Base-by-base conservation (phyloP, 2,329 filamentous ascomycete species). In the Arthrobotrys entomopaga region DNA sequence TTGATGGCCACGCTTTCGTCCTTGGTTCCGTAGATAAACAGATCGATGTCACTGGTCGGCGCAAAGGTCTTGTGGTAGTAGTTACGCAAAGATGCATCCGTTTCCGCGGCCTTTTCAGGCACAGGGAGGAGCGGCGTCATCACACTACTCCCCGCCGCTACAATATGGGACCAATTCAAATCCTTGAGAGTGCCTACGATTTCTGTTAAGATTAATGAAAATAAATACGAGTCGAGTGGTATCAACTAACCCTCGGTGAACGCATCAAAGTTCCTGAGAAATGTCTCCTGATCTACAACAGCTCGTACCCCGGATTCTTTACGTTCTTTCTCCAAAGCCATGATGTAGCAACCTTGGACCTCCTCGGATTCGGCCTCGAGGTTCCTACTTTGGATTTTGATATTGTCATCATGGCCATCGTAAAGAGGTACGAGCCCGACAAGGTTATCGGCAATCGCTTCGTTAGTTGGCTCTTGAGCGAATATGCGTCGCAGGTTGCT, bases 1-100 rank as follows among this genome's bases (percentile, higher is more conserved):
- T 92, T 88, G n/a, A 93, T 83, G 0, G 91, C 92, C 79, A 93
- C 84, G 54, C 92, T 87, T 78, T 95, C 91, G 26, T 77, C 75
- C 13, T 67, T 50, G 75, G 96, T 84, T 0, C 89, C 92, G 78
- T 95, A 94, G 26, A 96, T 82, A 80, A 96, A 96, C 1, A 96
- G 84, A 80, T 96, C 92, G 10, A 96, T 90, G 80, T 96, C 92
- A 2, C 91, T 94, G 0, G 92, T 91, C 0, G 92, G 92, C 5
- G 90, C 91, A 76, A 94, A 87, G 72, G 88, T 87, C 79, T 93
- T 87, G 79, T 96, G 92, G 77, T 94, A 96, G 80, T 92, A 96
- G 82, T 89, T 83, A 79, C 89, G 83, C 76, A 89, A 82, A 48
- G 87, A 88, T 38, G 82, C 81, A 2, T 86, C 81, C 26, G 24